Evolutionary conservation across 129 eudicot species (phyloP), one percentile per base, ranked within the genome.

Genomic region (Chrysanthemum lavandulifolium): DNA sequence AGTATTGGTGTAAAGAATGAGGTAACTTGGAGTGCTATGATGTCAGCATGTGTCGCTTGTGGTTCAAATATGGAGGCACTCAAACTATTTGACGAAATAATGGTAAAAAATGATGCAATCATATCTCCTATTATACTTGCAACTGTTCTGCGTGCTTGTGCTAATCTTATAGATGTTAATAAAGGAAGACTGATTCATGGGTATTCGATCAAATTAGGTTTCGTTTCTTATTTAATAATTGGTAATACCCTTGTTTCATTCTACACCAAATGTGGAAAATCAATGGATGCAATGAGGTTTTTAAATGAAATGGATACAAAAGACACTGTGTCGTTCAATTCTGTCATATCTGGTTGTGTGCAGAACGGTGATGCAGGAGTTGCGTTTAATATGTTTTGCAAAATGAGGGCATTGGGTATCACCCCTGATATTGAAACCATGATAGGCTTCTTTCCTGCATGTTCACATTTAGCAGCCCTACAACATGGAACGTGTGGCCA

Each of bases 1-100:
- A 52, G 33, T 52, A 72, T 90, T 84, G 72, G 65, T 58, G 78
- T 79, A 12, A 87, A 84, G 72, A 90, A 93, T 77, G 98, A 89
- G 83, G 87, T 93, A 18, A 87, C 92, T 45, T 90, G 92, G 97
- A 86, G 96, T 84, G 92, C 98, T 12, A 86, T 93, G 87, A 86
- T 93, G 21, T 84, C 97, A 19, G 97, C 91, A 13, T 90, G 79
- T 73, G 85, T 90, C 21, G 73, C 77, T 59, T 84, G 87, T 84
- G 84, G 78, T 80, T 80, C 85, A 29, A 50, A 72, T 3, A 43
- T 61, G 16, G 91, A 90, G 63, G 97, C 92, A 13, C 64, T 93
- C 16, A 82, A 79, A 21, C 68, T 87, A 61, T 85, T 85, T 71
- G 71, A 79, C 40, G 75, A 80, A 6, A 72, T 84, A 82, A 79